phyloP scores from a whole-genome alignment of 225 moss, liverwort and hornwort genomes.

The Polytrichum commune region DNA sequence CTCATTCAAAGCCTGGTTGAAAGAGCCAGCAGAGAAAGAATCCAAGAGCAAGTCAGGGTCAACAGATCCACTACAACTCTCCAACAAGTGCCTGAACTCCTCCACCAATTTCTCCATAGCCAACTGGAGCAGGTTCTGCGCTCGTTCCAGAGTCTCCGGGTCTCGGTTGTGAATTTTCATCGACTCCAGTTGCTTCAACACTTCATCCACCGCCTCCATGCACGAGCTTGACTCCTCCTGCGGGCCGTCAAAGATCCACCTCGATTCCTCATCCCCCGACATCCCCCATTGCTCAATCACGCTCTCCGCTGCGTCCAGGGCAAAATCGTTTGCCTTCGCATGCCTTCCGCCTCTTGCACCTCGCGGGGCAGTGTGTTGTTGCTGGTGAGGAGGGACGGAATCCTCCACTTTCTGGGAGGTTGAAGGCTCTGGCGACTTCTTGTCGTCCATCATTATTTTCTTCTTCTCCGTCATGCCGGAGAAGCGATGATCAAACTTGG shows the following conservation, averaged over 20 bases:
- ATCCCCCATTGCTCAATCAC: conserved; percentile 84
- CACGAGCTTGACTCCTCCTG: conserved; percentile 59
- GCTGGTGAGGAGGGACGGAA: conserved; percentile 6
- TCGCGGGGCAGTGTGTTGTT: not conserved
- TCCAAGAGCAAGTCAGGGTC: conserved; percentile 83
- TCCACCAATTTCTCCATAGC: conserved; percentile 83
- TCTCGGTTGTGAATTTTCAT: conserved; percentile 53
- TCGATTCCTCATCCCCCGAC: conserved; percentile 43
- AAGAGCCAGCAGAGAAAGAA: conserved; percentile 57
- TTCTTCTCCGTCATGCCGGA: conserved; percentile 84
- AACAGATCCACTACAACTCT: conserved; percentile 65
- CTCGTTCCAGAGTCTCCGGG: conserved; percentile 41
- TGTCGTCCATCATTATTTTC: conserved; percentile 15
- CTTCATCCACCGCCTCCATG: conserved; percentile 83
- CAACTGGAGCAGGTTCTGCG: conserved; percentile 68
- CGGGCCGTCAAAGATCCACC: conserved; percentile 83
- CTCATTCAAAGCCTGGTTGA: conserved; percentile 31
- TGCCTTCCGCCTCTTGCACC: not conserved
- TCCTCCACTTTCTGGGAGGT: conserved; percentile 27
- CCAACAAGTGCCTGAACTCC: conserved; percentile 80
- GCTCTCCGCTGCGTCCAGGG: conserved; percentile 58
- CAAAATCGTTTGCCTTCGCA: conserved; percentile 33
- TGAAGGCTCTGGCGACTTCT: conserved; percentile 46
- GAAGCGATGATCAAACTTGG: conserved; percentile 96
- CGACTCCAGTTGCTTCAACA: conserved; percentile 63